A percentile compares a stretch with the other conserved stretches of the same genome.
Conservation (phyloP, 768 basidiomycete genomes). For the Lactifluus subvellereus region DNA sequence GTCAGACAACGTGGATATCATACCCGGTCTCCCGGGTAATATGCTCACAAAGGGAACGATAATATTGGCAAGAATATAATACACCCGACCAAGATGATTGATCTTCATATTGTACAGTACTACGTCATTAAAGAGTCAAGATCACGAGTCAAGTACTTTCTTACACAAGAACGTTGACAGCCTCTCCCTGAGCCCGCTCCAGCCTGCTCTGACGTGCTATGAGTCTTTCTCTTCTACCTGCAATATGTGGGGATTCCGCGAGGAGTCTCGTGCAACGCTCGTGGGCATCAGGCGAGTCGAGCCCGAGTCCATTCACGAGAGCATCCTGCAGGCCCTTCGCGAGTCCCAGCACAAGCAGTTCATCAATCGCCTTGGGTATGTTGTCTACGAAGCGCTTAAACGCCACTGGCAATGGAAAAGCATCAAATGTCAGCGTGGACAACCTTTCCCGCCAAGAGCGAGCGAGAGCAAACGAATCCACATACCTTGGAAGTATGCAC, state of each 20-base stretch:
- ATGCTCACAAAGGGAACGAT: not conserved
- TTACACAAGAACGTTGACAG: conserved; percentile 25
- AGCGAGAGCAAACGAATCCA: conserved; percentile 8
- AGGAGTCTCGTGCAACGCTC: conserved; percentile 47
- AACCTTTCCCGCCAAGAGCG: not conserved
- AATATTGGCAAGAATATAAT: not conserved
- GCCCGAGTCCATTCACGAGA: conserved; percentile 44
- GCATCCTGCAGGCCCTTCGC: conserved; percentile 41
- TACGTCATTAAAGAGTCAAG: not conserved
- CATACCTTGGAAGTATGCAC: conserved; percentile 71
- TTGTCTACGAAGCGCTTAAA: conserved; percentile 44
- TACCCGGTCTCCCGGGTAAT: not conserved
- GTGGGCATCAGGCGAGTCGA: conserved; percentile 44
- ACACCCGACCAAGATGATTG: not conserved
- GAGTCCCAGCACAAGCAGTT: conserved; percentile 50
- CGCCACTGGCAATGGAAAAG: conserved; percentile 33
- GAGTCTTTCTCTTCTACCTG: conserved; percentile 43
- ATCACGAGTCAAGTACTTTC: not conserved
- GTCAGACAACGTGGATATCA: not conserved
- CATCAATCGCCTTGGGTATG: conserved; percentile 40
- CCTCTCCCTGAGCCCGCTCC: conserved; percentile 40
- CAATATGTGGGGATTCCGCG: conserved; percentile 43
- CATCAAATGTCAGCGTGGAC: not conserved
- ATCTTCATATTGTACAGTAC: not conserved
- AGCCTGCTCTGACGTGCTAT: conserved; percentile 48